A percentile compares a stretch with the other conserved stretches of the same genome.
Conservation (phyloP, 306 rosid genomes). For the Citrullus amarus region DNA sequence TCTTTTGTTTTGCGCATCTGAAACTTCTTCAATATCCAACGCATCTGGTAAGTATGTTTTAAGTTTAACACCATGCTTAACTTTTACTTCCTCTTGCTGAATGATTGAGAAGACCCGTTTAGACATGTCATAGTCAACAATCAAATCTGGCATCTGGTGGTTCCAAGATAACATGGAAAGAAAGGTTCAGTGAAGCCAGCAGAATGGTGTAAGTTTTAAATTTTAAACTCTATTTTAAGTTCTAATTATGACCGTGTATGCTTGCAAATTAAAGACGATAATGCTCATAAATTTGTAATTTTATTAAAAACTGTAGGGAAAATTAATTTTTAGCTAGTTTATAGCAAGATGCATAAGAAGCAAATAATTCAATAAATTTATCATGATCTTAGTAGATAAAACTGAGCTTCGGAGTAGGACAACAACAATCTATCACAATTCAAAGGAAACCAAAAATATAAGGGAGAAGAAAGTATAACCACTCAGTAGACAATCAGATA, state of each 20-base stretch:
- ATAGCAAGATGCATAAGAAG: not conserved
- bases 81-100: slow-evolving; percentile 74
- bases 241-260: not conserved
- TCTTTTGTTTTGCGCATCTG: slow-evolving; percentile 11
- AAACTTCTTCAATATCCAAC: slow-evolving; percentile 13
- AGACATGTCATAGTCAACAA: slow-evolving; percentile 83
- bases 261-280: not conserved
- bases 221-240: not conserved
- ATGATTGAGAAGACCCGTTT: slow-evolving; percentile 43
- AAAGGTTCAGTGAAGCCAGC: not conserved
- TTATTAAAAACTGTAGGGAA: not conserved
- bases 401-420: not conserved
- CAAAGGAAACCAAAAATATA: not conserved
- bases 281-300: not conserved
- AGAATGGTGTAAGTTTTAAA: not conserved
- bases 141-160: slow-evolving; percentile 77
- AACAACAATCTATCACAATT: not conserved
- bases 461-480: not conserved
- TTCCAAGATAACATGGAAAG: slow-evolving; percentile 6
- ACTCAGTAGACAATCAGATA: not conserved
- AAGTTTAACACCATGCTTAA: slow-evolving; percentile 14
- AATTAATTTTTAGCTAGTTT: not conserved
- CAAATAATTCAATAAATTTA: not conserved
- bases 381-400: not conserved
- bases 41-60: slow-evolving; percentile 14